These are phyloP conservation scores for Aspergillus tanneri DNA, from an alignment of 2,329 filamentous ascomycete species.

Conservation along the genomic window DNA sequence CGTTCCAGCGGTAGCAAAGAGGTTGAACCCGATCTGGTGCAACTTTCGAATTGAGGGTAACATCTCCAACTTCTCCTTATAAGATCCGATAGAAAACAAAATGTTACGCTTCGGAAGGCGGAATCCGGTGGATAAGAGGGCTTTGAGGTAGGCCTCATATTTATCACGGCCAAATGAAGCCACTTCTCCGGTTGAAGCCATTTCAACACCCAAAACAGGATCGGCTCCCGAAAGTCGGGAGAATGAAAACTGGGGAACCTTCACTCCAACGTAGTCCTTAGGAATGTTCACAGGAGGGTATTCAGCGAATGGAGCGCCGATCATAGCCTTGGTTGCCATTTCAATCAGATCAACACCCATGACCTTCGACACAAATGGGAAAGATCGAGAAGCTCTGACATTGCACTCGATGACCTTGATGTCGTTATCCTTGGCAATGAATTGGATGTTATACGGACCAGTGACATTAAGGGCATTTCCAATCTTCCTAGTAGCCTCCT, in stretches of 20 bases:
- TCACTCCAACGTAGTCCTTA: slow-evolving; percentile 86
- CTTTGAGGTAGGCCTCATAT: slow-evolving; percentile 97
- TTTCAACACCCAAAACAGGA: slow-evolving; percentile 94
- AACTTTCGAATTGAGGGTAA: slow-evolving; percentile 87
- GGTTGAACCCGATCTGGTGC: slow-evolving; percentile 86
- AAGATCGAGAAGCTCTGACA: slow-evolving; percentile 90
- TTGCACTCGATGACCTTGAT: slow-evolving; percentile 99
- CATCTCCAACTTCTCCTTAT: slow-evolving; percentile 98
- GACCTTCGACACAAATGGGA: slow-evolving; percentile 97
- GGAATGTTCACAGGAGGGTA: slow-evolving; percentile 78
- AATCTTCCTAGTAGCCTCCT: slow-evolving; percentile 94
- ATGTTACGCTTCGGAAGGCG: slow-evolving; percentile 95
- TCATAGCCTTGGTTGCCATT: slow-evolving; percentile 97
- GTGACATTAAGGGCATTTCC: slow-evolving; percentile 91
- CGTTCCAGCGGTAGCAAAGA: slow-evolving; percentile 94
- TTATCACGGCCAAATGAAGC: slow-evolving; percentile 94
- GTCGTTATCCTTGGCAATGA: slow-evolving; percentile 98
- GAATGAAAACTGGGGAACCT: slow-evolving; percentile 99
- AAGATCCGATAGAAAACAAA: slow-evolving; percentile 90
- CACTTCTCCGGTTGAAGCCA: slow-evolving; percentile 98
- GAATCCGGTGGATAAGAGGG: slow-evolving; percentile 92
- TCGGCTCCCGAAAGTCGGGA: slow-evolving; percentile 94
- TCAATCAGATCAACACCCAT: slow-evolving; percentile 98
- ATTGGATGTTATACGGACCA: slow-evolving; percentile 97
- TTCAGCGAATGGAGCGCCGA: slow-evolving; percentile 74